Evolutionary conservation across 352 stramenopile genomes (phyloP).

Genomic region (Phytophthora syringae): DNA sequence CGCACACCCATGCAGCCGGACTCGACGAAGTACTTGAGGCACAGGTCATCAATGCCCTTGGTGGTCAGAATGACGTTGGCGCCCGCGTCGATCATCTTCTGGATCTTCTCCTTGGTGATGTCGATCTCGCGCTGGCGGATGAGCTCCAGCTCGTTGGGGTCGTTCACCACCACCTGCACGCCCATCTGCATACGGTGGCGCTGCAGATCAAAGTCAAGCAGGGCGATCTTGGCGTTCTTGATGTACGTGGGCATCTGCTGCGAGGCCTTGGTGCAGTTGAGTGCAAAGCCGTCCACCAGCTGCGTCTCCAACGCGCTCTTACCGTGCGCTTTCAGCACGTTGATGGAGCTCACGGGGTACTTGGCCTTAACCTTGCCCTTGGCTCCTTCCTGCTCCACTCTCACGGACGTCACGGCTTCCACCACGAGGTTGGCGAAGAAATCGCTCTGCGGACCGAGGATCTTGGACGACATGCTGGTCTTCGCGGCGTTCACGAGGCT

Average conservation of each 20-base stretch:
- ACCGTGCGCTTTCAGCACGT: slow-evolving; percentile 98
- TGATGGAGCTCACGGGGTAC: slow-evolving; percentile 98
- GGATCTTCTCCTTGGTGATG: slow-evolving; percentile 99
- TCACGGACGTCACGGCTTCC: slow-evolving; percentile 96
- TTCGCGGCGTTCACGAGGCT: slow-evolving; percentile 98
- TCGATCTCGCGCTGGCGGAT: slow-evolving; percentile 99
- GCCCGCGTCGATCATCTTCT: slow-evolving; percentile 98
- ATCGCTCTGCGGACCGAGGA: slow-evolving; percentile 96
- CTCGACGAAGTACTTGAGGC: slow-evolving; percentile 99
- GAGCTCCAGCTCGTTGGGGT: slow-evolving; percentile 97
- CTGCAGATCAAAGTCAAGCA: slow-evolving; percentile 99
- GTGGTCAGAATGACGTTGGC: slow-evolving; percentile 99
- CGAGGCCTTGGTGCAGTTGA: slow-evolving; percentile 97
- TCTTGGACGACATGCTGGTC: slow-evolving; percentile 99
- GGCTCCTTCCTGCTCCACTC: slow-evolving; percentile 88
- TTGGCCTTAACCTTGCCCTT: slow-evolving; percentile 87
- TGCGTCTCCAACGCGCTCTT: slow-evolving; percentile 91
- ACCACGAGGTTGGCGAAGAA: slow-evolving; percentile 99
- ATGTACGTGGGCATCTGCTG: slow-evolving; percentile 98
- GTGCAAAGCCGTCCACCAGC: slow-evolving; percentile 96
- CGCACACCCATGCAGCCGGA: slow-evolving; percentile 96
- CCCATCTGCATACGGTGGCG: slow-evolving; percentile 98
- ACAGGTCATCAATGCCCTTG: slow-evolving; percentile 99
- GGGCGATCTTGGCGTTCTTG: slow-evolving; percentile 95
- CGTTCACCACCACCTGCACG: slow-evolving; percentile 92